Percentiles rank a stretch among this genome's conserved stretches.
phyloP scores from a whole-genome alignment of 176 grass and related monocot species.

The Dactylis glomerata region DNA sequence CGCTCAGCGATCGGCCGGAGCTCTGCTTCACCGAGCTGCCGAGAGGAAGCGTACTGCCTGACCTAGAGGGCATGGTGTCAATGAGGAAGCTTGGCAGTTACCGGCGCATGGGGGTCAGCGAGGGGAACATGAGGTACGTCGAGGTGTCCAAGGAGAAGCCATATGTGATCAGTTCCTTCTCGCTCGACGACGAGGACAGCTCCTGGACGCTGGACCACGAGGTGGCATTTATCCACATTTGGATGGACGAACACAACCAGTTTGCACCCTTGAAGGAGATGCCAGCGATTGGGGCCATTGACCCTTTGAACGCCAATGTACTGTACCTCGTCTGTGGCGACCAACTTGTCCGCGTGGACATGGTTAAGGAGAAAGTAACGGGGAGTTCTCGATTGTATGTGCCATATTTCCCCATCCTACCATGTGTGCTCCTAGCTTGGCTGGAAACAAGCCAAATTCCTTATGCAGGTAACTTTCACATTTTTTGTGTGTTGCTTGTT shows the following conservation, averaged over 20 bases:
- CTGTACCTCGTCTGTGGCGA: not conserved
- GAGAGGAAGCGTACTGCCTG: not conserved
- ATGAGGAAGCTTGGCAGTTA: not conserved
- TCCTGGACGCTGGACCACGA: conserved; percentile 26
- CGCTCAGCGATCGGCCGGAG: not conserved
- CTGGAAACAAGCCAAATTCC: conserved; percentile 8
- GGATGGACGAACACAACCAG: not conserved
- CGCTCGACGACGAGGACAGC: not conserved
- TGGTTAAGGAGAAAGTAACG: not conserved
- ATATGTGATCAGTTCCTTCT: not conserved
- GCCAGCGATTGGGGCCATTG: not conserved
- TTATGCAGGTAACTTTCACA: not conserved
- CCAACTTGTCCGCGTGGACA: not conserved
- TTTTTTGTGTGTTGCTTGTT: not conserved
- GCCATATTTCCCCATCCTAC: not conserved
- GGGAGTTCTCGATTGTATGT: not conserved
- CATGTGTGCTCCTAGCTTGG: not conserved
- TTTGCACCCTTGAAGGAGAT: not conserved
- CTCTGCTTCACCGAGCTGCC: not conserved
- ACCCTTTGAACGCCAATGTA: conserved; percentile 9
- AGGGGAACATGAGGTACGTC: not conserved
- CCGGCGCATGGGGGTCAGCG: not conserved
- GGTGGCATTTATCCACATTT: not conserved
- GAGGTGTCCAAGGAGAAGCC: conserved; percentile 4
- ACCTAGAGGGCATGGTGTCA: not conserved